Conservation (phyloP, 495 filamentous ascomycete genomes). For the Podospora anserina region DNA sequence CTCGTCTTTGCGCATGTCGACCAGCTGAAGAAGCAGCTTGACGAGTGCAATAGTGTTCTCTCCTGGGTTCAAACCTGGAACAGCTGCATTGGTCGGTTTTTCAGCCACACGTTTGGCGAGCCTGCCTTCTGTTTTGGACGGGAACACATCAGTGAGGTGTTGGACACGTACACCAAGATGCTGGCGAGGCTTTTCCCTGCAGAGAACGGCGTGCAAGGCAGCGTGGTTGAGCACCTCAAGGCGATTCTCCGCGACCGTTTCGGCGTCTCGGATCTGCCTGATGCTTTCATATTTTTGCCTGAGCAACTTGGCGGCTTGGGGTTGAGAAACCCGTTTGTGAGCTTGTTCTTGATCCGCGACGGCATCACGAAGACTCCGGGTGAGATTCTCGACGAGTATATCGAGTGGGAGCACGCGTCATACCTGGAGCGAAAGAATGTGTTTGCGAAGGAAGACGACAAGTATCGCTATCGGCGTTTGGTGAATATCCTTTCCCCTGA, state of each 20-base stretch:
- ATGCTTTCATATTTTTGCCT: constrained; percentile 61
- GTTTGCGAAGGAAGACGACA: constrained; percentile 48
- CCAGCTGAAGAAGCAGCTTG: constrained; percentile 58
- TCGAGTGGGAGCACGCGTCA: constrained; percentile 37
- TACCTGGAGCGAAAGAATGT: constrained; percentile 31
- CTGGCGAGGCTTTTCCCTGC: constrained; percentile 48
- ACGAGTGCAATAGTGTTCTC: constrained; percentile 53
- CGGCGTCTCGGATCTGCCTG: constrained; percentile 52
- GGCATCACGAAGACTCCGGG: constrained; percentile 30
- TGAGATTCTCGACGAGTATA: constrained; percentile 34
- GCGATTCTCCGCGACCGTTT: constrained; percentile 54
- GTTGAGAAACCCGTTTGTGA: constrained; percentile 54
- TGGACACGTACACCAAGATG: constrained; percentile 57
- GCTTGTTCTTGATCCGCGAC: constrained; percentile 37
- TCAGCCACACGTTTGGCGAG: constrained; percentile 63
- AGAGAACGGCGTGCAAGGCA: constrained; percentile 21
- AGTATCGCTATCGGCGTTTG: constrained; percentile 14
- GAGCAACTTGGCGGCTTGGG: constrained; percentile 54
- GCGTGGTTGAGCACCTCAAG: constrained; percentile 46
- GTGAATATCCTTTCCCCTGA: constrained; percentile 13
- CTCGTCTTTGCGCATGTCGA: constrained; percentile 60
- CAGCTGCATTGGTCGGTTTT: constrained; percentile 61
- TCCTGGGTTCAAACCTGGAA: constrained; percentile 67
- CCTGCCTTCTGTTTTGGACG: constrained; percentile 62
- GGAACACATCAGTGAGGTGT: constrained; percentile 59